phyloP scores from a whole-genome alignment of 257 asterid species.

The Solanum ossicruentum region DNA sequence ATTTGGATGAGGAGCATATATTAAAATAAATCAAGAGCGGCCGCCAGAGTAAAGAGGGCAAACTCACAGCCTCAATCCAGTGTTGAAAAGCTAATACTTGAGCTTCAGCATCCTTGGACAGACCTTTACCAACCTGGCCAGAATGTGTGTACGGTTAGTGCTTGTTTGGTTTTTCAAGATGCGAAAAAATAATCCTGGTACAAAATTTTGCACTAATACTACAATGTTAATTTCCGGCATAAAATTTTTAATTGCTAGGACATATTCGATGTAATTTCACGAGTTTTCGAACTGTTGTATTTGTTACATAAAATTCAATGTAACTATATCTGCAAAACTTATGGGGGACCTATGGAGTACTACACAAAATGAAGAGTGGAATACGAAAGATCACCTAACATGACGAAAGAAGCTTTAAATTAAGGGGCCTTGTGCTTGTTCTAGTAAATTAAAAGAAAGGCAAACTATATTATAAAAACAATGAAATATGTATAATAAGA shows the following conservation, averaged over 20 bases:
- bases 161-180: not conserved
- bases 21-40: not conserved
- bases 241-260: not conserved
- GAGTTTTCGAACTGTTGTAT: fast-evolving
- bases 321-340: not conserved
- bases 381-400: not conserved
- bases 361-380: not conserved
- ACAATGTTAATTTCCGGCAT: not conserved
- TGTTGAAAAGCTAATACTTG: conserved; percentile 88
- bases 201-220: not conserved
- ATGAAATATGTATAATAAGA: not conserved
- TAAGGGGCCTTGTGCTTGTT: not conserved
- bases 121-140: conserved; percentile 86
- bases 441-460: not conserved
- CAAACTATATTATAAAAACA: not conserved
- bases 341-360: not conserved
- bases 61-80: conserved; percentile 97
- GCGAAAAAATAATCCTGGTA: not conserved
- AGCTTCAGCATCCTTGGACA: conserved; percentile 68
- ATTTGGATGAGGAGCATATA: not conserved
- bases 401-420: not conserved
- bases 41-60: not conserved
- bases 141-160: not conserved
- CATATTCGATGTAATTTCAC: not conserved
- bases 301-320: not conserved